Evolutionary conservation across 768 basidiomycete genomes (phyloP).

Genomic region (Trametes punicea): DNA sequence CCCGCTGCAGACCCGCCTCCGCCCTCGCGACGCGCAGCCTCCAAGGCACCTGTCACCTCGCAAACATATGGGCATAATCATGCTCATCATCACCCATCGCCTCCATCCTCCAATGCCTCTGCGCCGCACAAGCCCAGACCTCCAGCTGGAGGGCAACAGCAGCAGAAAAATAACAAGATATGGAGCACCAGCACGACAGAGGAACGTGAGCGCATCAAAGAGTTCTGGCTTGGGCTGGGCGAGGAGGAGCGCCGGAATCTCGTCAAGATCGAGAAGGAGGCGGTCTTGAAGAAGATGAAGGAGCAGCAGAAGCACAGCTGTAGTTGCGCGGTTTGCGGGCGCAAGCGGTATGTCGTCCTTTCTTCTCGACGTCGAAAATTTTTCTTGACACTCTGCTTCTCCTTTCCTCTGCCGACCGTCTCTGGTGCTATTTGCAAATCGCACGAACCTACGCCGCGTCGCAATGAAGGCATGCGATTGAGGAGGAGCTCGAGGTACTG

Average conservation of each 20-base stretch:
- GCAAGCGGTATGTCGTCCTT: slow-evolving; percentile 79
- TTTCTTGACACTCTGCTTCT: slow-evolving; percentile 22
- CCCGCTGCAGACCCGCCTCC: slow-evolving; percentile 36
- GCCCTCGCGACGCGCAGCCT: slow-evolving; percentile 37
- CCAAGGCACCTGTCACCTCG: slow-evolving; percentile 54
- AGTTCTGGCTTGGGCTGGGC: slow-evolving; percentile 93
- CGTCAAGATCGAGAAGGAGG: slow-evolving; percentile 98
- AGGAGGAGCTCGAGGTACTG: slow-evolving; percentile 99
- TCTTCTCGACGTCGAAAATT: slow-evolving; percentile 26
- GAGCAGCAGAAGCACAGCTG: slow-evolving; percentile 98
- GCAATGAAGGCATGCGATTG: slow-evolving; percentile 81
- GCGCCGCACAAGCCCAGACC: slow-evolving; percentile 37
- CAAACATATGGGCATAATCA: slow-evolving; percentile 49
- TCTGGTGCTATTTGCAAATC: slow-evolving; percentile 19
- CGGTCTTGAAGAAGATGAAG: slow-evolving; percentile 98
- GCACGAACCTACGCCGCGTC: slow-evolving; percentile 18
- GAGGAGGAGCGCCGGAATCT: slow-evolving; percentile 89
- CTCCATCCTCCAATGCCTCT: slow-evolving; percentile 41
- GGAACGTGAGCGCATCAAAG: slow-evolving; percentile 95
- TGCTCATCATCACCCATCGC: slow-evolving; percentile 54
- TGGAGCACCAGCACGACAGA: slow-evolving; percentile 92
- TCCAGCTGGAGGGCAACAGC: slow-evolving; percentile 30
- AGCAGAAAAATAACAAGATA: slow-evolving; percentile 70
- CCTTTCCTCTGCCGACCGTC: slow-evolving; percentile 23
- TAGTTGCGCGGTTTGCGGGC: slow-evolving; percentile 91